Base-by-base conservation (phyloP, 78 protist genomes). In the Parvularia atlantis region DNA sequence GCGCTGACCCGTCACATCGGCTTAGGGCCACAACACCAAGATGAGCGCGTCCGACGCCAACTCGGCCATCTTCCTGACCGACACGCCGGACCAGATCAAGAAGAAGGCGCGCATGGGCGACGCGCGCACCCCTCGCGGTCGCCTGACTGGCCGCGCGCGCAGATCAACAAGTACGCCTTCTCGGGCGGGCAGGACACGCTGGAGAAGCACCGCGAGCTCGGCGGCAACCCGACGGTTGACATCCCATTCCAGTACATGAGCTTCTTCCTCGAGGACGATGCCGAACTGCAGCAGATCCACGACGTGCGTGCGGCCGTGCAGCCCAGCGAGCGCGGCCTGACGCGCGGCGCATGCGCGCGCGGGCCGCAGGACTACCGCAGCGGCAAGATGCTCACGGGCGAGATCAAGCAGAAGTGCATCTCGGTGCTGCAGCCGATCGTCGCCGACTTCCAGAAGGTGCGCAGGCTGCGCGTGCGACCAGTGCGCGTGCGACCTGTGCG, bases 161-260 rank as follows among this genome's bases (percentile, higher is more conserved):
- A 75, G 84, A 76, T 91, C 41, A 84, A 80, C 72, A 90, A 81
- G 67, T 62, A 87, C 58, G 99, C 98, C 4, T 96, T 91, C 88
- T 73, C 88, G 13, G 99, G 99, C 19, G 99, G 99, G 17, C 61
- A 82, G 28, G 86, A 43, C 16, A 92, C 98, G n/a, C 54, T 69
- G 33, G 96, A 95, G 66, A 93, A 93, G 69, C 99, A 97, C 41
- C 75, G 79, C n/a, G 61, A 58, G 41, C 63, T 53, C 19, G 76
- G 76, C 37, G 76, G 54, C 14, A 44, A 90, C 50, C 39, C 53
- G 10, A 86, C 69, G 3, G 76, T 73, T 6, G 98, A 94, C 70
- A 81, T 92, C 24, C 52, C 96, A 1, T 91, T 69, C 78, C 91
- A 86, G 72, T 95, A 89, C 80, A 75, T 95, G 30, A 73, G 70